These are phyloP conservation scores for Nemania diffusa DNA, from an alignment of 2,329 filamentous ascomycete genomes.

Conservation along the genomic window DNA sequence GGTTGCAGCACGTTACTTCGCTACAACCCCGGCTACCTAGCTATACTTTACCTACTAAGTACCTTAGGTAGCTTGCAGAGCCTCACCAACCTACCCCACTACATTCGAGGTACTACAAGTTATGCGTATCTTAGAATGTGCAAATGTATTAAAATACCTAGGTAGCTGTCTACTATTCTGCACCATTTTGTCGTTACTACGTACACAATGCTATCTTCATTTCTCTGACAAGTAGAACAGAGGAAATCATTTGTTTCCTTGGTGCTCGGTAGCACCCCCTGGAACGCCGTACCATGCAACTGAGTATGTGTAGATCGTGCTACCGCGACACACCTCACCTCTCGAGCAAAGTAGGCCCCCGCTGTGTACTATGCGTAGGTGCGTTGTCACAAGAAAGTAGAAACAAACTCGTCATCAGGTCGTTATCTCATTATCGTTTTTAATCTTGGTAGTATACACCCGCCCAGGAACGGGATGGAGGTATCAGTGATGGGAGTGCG, in stretches of 20 bases:
- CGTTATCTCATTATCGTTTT: not conserved
- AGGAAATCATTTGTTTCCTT: not conserved
- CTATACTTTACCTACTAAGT: no score
- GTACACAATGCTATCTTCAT: not conserved
- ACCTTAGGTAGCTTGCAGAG: no score
- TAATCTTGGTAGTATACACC: not conserved
- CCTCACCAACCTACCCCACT: not conserved
- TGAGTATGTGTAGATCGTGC: not conserved
- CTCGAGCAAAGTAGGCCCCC: not conserved
- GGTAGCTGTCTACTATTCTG: not conserved
- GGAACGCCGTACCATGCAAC: slow-evolving; percentile 24
- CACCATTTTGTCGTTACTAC: not conserved
- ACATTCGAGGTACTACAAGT: not conserved
- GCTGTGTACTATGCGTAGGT: no score
- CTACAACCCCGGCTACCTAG: no score
- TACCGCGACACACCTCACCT: not conserved
- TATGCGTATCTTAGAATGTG: no score
- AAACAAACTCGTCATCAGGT: not conserved
- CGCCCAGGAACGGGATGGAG: not conserved
- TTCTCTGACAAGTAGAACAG: not conserved
- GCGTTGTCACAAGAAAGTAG: not conserved
- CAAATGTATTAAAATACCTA: no score
- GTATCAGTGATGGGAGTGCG: not conserved
- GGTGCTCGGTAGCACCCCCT: no score
- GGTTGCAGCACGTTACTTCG: no score